Percentiles rank a stretch among this genome's conserved stretches.
Evolutionary conservation across 805 yeast genomes (phyloP).

Genomic region (Metschnikowia lunata): DNA sequence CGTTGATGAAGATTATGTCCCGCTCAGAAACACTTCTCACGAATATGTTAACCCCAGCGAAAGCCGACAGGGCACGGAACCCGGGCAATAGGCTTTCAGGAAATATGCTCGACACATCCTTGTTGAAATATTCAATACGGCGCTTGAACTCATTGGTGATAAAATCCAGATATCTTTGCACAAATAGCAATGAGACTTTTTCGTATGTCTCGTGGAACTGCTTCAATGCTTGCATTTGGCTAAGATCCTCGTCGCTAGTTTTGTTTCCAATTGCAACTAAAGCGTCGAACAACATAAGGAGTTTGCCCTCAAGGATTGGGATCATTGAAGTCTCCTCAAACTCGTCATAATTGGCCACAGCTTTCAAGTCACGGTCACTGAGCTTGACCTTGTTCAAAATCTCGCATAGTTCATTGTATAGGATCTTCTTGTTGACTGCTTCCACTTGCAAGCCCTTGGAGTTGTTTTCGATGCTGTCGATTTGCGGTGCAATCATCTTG

Average conservation of each 20-base stretch:
- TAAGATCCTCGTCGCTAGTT: constrained; percentile 41
- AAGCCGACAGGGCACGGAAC: constrained; percentile 28
- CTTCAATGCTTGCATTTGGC: constrained; percentile 65
- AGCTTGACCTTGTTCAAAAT: constrained; percentile 68
- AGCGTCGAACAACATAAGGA: constrained; percentile 59
- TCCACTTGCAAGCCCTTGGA: constrained; percentile 81
- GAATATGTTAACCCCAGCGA: constrained; percentile 37
- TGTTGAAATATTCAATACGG: constrained; percentile 38
- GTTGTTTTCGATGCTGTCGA: constrained; percentile 65
- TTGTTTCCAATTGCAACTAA: constrained; percentile 54
- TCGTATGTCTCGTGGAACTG: constrained; percentile 64
- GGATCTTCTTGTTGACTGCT: constrained; percentile 72
- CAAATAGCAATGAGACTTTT: constrained; percentile 47
- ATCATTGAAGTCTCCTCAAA: constrained; percentile 44
- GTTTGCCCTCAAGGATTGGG: constrained; percentile 47
- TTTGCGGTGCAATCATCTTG: constrained; percentile 52
- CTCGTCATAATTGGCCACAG: constrained; percentile 45
- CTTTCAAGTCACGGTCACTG: constrained; percentile 48
- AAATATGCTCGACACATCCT: constrained; percentile 23
- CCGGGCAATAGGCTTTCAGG: constrained; percentile 20
- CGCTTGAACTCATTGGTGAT: constrained; percentile 30
- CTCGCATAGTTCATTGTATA: constrained; percentile 66
- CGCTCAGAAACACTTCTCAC: constrained; percentile 52
- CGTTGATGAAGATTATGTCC: constrained; percentile 45
- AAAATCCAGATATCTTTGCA: constrained; percentile 41